Conservation (phyloP, 805 yeast genomes). For the Cyberlindnera veronae region DNA sequence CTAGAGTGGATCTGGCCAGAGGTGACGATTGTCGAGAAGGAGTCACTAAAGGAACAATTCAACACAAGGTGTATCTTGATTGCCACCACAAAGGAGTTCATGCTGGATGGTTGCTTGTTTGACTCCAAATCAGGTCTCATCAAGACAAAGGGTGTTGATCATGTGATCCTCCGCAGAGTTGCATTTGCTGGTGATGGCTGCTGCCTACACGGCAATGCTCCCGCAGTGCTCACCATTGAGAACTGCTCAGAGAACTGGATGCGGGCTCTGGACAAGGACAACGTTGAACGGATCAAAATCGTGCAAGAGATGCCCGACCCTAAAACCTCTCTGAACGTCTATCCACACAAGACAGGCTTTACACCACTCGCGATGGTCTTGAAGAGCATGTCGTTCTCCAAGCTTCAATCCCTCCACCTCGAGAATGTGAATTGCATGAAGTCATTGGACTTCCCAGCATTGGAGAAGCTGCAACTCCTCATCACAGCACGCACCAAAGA, state of each 20-base stretch:
- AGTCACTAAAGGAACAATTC: conserved; percentile 3
- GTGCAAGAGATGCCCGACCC: neutral
- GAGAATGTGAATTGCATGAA: conserved; percentile 7
- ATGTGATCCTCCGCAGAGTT: neutral
- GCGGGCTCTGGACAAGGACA: neutral
- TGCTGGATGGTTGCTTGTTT: conserved; percentile 2
- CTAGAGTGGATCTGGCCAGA: conserved; percentile 14
- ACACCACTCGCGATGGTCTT: conserved; percentile 1
- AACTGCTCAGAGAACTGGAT: neutral
- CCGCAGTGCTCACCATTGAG: neutral
- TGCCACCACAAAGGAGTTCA: conserved; percentile 2
- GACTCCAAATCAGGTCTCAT: neutral
- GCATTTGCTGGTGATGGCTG: no score
- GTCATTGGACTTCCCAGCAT: conserved; percentile 1
- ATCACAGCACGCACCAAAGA: conserved; percentile 2
- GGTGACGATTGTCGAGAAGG: conserved; percentile 8
- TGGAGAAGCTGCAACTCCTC: neutral
- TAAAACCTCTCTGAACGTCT: neutral
- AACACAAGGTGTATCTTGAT: conserved; percentile 2
- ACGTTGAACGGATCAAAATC: neutral
- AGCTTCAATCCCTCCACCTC: neutral
- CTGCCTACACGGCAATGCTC: neutral
- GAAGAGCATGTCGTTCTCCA: conserved; percentile 1
- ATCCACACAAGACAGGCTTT: neutral
- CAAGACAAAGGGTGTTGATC: neutral